A percentile compares a stretch with the other conserved stretches of the same genome.
These are phyloP conservation scores for Salvia miltiorrhiza DNA, from an alignment of 257 asterid genomes.

Conservation along the genomic window DNA sequence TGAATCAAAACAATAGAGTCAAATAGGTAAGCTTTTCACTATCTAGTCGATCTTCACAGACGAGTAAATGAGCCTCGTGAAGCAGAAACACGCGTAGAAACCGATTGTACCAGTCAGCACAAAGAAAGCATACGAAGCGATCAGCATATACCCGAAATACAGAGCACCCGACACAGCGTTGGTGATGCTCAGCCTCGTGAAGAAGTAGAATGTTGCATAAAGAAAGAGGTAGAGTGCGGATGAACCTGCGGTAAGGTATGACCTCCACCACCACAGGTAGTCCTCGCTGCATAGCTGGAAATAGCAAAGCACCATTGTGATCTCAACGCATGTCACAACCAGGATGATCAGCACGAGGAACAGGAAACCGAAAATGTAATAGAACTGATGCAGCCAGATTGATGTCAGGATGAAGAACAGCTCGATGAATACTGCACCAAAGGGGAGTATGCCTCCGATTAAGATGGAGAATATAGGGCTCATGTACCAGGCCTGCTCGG, in stretches of 20 bases:
- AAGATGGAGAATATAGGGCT: conserved; percentile 72
- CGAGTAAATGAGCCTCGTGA: conserved; percentile 50
- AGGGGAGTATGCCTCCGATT: conserved; percentile 79
- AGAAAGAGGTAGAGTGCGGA: conserved; percentile 82
- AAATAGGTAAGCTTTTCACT: neutral
- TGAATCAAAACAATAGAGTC: neutral
- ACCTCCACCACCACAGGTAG: conserved; percentile 90
- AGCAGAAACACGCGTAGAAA: conserved; percentile 42
- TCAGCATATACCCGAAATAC: conserved; percentile 76
- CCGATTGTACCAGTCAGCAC: conserved; percentile 54
- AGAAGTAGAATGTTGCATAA: conserved; percentile 75
- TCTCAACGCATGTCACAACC: conserved; percentile 75
- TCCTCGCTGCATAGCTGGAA: conserved; percentile 89
- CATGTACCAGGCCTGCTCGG: conserved; percentile 91
- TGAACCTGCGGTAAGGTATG: conserved; percentile 78
- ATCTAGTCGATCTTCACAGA: conserved; percentile 60
- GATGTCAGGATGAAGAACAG: conserved; percentile 79
- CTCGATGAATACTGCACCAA: conserved; percentile 83
- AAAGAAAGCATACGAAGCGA: conserved; percentile 69
- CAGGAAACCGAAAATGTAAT: conserved; percentile 81
- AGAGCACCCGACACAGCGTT: conserved; percentile 69
- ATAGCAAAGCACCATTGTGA: conserved; percentile 77
- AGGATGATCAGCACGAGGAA: conserved; percentile 72
- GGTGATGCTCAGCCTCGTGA: conserved; percentile 72
- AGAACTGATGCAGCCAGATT: conserved; percentile 79